These are phyloP conservation scores for Stipa capillata DNA, from an alignment of 176 grass and related monocot species.

Conservation along the genomic window DNA sequence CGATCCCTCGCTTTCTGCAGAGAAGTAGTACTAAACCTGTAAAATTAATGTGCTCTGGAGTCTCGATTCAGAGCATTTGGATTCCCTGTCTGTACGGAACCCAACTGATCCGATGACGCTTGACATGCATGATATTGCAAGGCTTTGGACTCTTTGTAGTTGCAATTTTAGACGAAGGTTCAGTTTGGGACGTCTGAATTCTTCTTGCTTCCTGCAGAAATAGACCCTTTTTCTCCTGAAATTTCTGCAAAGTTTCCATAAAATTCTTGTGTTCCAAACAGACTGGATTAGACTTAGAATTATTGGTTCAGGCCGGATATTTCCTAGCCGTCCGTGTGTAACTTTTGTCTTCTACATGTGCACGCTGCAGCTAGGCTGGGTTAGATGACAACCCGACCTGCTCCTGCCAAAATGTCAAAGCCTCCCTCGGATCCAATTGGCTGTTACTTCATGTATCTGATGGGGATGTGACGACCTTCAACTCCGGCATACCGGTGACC, in stretches of 20 bases:
- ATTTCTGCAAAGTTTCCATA: no score
- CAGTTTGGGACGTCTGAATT: no score
- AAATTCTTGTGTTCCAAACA: no score
- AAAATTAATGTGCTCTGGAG: background rate
- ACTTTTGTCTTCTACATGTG: background rate
- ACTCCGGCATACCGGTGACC: slow-evolving; percentile 12
- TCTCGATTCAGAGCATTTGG: background rate
- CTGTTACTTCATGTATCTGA: slow-evolving; percentile 4
- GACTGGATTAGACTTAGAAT: no score
- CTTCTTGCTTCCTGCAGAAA: no score
- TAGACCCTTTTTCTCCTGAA: no score
- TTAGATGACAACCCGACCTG: background rate
- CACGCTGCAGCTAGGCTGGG: background rate
- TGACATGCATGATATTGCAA: background rate
- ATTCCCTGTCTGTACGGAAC: background rate
- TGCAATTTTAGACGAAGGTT: no score
- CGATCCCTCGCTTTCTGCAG: background rate
- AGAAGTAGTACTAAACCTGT: background rate
- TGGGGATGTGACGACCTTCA: slow-evolving; percentile 12
- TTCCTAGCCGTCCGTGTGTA: background rate
- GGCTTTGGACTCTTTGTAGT: background rate
- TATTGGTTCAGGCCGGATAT: background rate
- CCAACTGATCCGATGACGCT: background rate
- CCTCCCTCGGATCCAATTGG: slow-evolving; percentile 1
- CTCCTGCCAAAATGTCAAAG: slow-evolving; percentile 20